Evolutionary conservation across 1,284 basidiomycete species (phyloP).

Genomic region (Pyrrhoderma noxium): DNA sequence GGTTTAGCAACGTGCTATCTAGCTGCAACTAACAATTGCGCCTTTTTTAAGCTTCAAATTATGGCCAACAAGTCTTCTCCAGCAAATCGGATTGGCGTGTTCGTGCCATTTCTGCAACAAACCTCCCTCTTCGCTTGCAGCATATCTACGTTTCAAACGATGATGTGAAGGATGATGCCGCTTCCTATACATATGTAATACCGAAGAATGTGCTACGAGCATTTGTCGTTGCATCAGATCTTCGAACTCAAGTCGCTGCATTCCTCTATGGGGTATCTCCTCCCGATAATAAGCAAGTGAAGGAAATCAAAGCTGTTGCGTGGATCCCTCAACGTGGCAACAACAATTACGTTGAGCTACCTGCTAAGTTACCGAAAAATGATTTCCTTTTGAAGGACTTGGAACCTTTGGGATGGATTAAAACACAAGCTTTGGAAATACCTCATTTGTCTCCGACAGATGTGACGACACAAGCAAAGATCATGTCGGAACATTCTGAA

Average conservation of each 20-base stretch:
- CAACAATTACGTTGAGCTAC: constrained; percentile 89
- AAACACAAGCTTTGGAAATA: constrained; percentile 91
- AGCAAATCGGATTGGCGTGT: constrained; percentile 99
- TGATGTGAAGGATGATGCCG: constrained; percentile 96
- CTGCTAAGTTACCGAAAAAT: constrained; percentile 80
- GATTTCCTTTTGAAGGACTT: constrained; percentile 93
- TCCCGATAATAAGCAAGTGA: constrained; percentile 95
- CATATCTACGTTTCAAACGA: constrained; percentile 99
- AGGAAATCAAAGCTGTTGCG: constrained; percentile 95
- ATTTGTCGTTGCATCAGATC: constrained; percentile 90
- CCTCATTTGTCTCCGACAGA: constrained; percentile 90
- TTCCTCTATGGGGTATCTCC: constrained; percentile 92
- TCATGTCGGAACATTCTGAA: constrained; percentile 94
- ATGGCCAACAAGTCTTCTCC: constrained; percentile 96
- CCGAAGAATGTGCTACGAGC: constrained; percentile 97
- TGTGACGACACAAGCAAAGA: constrained; percentile 91
- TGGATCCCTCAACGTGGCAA: constrained; percentile 97
- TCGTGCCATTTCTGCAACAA: constrained; percentile 92
- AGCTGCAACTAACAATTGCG: constrained; percentile 14
- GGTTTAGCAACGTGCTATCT: neutral
- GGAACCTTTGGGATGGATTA: constrained; percentile 96
- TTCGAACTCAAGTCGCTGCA: constrained; percentile 93
- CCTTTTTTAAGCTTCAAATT: constrained; percentile 70
- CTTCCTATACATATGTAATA: constrained; percentile 90
- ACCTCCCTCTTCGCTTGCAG: constrained; percentile 91